phyloP scores from a whole-genome alignment of 306 rosid species.

The Aeschynomene evenia region DNA sequence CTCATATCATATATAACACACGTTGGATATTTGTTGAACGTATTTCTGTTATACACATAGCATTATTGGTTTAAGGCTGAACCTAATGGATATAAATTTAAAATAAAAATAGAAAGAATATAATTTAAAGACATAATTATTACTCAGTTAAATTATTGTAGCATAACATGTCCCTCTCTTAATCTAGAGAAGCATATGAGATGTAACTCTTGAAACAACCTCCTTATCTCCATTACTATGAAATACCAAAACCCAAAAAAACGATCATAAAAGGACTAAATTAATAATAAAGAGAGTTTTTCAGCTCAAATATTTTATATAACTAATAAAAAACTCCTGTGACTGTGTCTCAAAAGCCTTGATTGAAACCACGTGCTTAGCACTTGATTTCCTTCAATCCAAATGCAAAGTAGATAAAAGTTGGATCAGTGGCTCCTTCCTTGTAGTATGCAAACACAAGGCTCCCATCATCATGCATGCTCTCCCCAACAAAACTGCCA shows the following conservation, averaged over 20 bases:
- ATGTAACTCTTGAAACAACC: slow-evolving; percentile 3
- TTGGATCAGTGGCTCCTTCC: slow-evolving; percentile 91
- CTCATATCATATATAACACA: no score
- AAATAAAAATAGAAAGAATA: no score
- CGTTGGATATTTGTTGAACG: no score
- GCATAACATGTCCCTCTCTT: neutral
- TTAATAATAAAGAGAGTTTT: neutral
- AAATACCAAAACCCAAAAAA: slow-evolving; percentile 9
- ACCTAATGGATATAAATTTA: no score
- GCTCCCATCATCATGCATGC: slow-evolving; percentile 75
- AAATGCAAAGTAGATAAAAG: slow-evolving; percentile 67
- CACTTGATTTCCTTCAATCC: slow-evolving; percentile 97
- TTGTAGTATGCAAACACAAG: slow-evolving; percentile 91
- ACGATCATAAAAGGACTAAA: neutral
- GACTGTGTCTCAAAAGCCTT: neutral
- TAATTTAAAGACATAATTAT: neutral
- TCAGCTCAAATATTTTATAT: neutral
- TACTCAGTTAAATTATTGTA: neutral
- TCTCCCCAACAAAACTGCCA: slow-evolving; percentile 93
- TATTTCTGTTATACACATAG: no score
- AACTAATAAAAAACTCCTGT: neutral
- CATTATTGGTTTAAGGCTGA: no score
- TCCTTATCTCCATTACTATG: neutral
- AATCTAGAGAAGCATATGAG: neutral
- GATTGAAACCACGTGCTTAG: slow-evolving; percentile 27